phyloP scores from a whole-genome alignment of 169 alveolate genomes.

The Babesia gibsoni region DNA sequence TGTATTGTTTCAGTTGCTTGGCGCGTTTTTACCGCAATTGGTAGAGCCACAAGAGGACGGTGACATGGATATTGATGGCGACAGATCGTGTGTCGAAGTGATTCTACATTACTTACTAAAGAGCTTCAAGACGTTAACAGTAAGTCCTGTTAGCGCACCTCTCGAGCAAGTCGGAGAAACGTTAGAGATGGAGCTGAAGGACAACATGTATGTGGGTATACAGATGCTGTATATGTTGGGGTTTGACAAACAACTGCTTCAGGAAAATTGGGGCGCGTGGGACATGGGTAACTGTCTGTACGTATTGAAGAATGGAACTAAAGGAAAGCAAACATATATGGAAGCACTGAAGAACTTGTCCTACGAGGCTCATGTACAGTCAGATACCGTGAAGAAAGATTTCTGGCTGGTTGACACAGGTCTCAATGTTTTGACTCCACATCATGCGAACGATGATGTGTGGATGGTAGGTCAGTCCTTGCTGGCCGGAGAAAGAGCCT shows the following conservation, averaged over 20 bases:
- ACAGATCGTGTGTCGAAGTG: slow-evolving; percentile 2
- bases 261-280: slow-evolving; percentile 21
- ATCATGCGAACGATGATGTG: background rate
- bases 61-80: background rate
- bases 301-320: background rate
- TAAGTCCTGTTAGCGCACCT: slow-evolving; percentile 15
- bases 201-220: slow-evolving; percentile 2
- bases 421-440: background rate
- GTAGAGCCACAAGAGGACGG: background rate
- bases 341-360: background rate
- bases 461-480: slow-evolving; percentile 12
- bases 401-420: slow-evolving; percentile 41
- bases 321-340: background rate
- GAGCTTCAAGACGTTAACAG: background rate
- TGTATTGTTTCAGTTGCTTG: slow-evolving; percentile 21
- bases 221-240: slow-evolving; percentile 37
- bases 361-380: background rate
- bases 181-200: slow-evolving; percentile 9
- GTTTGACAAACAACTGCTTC: background rate
- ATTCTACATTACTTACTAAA: background rate
- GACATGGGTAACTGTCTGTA: slow-evolving; percentile 18
- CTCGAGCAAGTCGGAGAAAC: slow-evolving; percentile 15
- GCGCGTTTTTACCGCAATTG: slow-evolving; percentile 20
- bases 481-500: background rate
- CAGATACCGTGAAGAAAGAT: background rate